Percentiles rank a stretch among this genome's conserved stretches.
These are phyloP conservation scores for Phytophthora hibernalis DNA, from an alignment of 352 stramenopile species.

Conservation along the genomic window DNA sequence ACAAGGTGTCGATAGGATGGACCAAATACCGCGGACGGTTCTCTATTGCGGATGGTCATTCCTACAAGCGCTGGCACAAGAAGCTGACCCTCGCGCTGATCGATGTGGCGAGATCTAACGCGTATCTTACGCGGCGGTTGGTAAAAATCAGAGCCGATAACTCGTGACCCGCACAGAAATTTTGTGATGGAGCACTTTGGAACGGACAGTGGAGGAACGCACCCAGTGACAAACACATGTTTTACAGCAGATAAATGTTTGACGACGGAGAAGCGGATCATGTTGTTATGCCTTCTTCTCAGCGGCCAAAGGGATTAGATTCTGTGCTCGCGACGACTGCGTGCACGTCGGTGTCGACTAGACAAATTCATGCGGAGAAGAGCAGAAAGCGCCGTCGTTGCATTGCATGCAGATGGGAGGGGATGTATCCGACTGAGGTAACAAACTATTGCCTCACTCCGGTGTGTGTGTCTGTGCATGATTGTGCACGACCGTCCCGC, in stretches of 20 bases:
- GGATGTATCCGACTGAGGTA: conserved; percentile 3
- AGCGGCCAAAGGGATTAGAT: background rate
- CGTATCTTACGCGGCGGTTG: background rate
- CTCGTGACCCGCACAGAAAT: background rate
- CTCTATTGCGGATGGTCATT: conserved; percentile 2
- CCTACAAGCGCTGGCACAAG: conserved; percentile 5
- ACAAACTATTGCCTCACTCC: conserved; percentile 4
- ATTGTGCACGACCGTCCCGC: background rate
- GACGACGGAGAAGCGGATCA: background rate
- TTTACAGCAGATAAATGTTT: background rate
- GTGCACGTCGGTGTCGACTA: background rate
- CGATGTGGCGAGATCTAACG: background rate
- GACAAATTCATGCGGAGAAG: conserved; percentile 11
- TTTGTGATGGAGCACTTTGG: conserved; percentile 3
- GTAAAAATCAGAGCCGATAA: background rate
- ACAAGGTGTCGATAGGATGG: background rate
- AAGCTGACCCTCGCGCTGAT: conserved; percentile 5
- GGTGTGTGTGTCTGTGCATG: background rate
- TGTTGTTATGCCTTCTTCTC: background rate
- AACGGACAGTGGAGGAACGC: conserved; percentile 3
- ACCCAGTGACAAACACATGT: background rate
- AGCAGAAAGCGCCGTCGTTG: conserved; percentile 7
- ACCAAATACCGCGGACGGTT: conserved; percentile 6
- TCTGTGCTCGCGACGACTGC: background rate
- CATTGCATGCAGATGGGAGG: conserved; percentile 1